Evolutionary conservation across 2,329 filamentous ascomycete genomes (phyloP).

Genomic region (Arachnomyces sp.): DNA sequence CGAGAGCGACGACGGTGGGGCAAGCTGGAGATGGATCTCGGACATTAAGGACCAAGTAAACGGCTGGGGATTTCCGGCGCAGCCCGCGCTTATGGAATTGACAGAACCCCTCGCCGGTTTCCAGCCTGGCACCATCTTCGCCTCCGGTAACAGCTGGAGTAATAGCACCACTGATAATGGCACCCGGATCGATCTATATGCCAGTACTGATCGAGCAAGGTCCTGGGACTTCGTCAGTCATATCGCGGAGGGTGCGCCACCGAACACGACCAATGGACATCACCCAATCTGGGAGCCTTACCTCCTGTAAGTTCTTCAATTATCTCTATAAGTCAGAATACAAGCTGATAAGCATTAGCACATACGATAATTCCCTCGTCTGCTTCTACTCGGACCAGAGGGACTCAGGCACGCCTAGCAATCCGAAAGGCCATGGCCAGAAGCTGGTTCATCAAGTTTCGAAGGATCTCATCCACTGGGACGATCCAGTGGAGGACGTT

Average conservation of each 20-base stretch:
- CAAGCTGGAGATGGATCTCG: conserved; percentile 53
- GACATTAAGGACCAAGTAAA: conserved; percentile 53
- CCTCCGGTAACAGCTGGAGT: conserved; percentile 43
- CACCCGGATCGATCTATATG: conserved; percentile 59
- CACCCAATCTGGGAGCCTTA: conserved; percentile 64
- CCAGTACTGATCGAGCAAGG: conserved; percentile 48
- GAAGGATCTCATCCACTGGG: conserved; percentile 1
- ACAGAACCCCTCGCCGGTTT: conserved; percentile 48
- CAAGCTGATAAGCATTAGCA: background rate
- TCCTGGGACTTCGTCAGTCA: conserved; percentile 59
- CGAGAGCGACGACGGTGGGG: conserved; percentile 36
- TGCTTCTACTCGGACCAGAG: conserved; percentile 1
- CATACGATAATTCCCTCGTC: background rate
- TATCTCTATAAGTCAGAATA: background rate
- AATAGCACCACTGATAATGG: too few relatives aligned
- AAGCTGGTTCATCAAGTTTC: conserved; percentile 1
- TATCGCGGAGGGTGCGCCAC: conserved; percentile 52
- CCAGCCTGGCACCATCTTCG: conserved; percentile 52
- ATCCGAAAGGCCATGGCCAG: conserved; percentile 1
- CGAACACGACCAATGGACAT: conserved; percentile 51
- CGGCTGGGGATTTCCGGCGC: conserved; percentile 56
- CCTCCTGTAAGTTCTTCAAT: conserved; percentile 31
- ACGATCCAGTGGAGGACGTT: background rate
- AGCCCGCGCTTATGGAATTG: conserved; percentile 57
- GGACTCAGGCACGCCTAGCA: too few relatives aligned